These are phyloP conservation scores for Kodamaea anthophila DNA, from an alignment of 1,139 yeast genomes.

Conservation along the genomic window DNA sequence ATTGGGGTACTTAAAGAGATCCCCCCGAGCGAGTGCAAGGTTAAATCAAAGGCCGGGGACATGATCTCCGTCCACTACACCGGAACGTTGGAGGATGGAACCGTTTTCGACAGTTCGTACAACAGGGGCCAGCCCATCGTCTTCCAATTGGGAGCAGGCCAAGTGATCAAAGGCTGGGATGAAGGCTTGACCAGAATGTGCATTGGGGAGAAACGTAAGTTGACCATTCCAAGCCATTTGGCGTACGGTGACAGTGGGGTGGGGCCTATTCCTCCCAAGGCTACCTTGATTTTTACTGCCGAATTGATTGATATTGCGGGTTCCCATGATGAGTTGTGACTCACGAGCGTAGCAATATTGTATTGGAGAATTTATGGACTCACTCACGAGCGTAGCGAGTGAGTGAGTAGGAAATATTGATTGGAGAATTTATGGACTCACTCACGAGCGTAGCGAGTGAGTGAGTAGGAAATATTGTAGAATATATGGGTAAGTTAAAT, in stretches of 20 bases:
- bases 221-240: conserved; percentile 69
- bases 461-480: too few species aligned
- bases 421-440: too few species aligned
- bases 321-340: conserved; percentile 14
- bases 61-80: conserved; percentile 65
- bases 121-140: conserved; percentile 59
- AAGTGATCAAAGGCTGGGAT: conserved; percentile 86
- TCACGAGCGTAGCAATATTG: too few species aligned
- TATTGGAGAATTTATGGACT: too few species aligned
- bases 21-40: conserved; percentile 45
- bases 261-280: conserved; percentile 72
- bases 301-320: conserved; percentile 50
- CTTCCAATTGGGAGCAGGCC: conserved; percentile 67
- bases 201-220: conserved; percentile 75
- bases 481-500: too few species aligned
- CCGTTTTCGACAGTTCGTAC: conserved; percentile 69
- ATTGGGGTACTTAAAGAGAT: conserved; percentile 36
- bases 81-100: conserved; percentile 63
- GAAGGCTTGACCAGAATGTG: conserved; percentile 71
- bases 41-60: conserved; percentile 60
- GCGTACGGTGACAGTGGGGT: conserved; percentile 77
- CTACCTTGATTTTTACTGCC: conserved; percentile 57
- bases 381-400: too few species aligned
- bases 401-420: too few species aligned
- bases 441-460: too few species aligned